These are phyloP conservation scores for Aspergillus clavatus DNA, from an alignment of 2,329 filamentous ascomycete genomes.

Conservation along the genomic window DNA sequence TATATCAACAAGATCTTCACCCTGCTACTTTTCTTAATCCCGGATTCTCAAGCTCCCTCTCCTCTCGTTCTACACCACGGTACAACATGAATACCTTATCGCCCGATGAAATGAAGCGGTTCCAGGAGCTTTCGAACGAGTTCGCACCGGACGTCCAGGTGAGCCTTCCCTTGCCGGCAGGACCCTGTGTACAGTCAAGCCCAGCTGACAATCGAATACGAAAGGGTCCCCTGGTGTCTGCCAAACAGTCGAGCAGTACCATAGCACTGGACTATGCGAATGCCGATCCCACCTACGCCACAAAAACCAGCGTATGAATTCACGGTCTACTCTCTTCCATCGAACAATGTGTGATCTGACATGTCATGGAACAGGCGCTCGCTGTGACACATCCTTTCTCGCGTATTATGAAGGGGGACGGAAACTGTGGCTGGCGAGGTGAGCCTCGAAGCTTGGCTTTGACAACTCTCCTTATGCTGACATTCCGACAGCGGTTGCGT, in stretches of 20 bases:
- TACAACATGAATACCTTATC: slow-evolving; percentile 38
- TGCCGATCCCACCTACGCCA: slow-evolving; percentile 76
- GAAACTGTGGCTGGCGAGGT: slow-evolving; percentile 98
- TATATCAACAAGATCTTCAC: slow-evolving; percentile 21
- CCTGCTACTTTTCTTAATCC: slow-evolving; percentile 19
- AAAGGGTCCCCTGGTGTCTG: slow-evolving; percentile 80
- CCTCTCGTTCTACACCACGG: slow-evolving; percentile 8
- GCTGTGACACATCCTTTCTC: slow-evolving; percentile 82
- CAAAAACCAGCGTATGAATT: slow-evolving; percentile 70
- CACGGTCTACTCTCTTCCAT: neutral
- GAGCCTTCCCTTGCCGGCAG: slow-evolving; percentile 7
- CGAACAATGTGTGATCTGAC: slow-evolving; percentile 10
- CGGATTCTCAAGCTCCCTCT: slow-evolving; percentile 17
- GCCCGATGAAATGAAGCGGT: slow-evolving; percentile 54
- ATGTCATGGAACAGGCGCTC: slow-evolving; percentile 58
- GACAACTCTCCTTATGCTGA: slow-evolving; percentile 9
- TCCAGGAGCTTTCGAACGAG: slow-evolving; percentile 59
- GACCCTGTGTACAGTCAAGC: neutral
- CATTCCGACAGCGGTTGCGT: slow-evolving; percentile 69
- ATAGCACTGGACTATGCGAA: slow-evolving; percentile 84
- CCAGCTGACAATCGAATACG: slow-evolving; percentile 20
- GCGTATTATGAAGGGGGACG: slow-evolving; percentile 82
- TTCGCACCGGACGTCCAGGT: slow-evolving; percentile 57
- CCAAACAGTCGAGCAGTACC: slow-evolving; percentile 67
- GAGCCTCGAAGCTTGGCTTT: slow-evolving; percentile 35